Evolutionary conservation across 2,329 filamentous ascomycete species (phyloP), one percentile per base, ranked within the genome.

Genomic region (Aciculosporium take): DNA sequence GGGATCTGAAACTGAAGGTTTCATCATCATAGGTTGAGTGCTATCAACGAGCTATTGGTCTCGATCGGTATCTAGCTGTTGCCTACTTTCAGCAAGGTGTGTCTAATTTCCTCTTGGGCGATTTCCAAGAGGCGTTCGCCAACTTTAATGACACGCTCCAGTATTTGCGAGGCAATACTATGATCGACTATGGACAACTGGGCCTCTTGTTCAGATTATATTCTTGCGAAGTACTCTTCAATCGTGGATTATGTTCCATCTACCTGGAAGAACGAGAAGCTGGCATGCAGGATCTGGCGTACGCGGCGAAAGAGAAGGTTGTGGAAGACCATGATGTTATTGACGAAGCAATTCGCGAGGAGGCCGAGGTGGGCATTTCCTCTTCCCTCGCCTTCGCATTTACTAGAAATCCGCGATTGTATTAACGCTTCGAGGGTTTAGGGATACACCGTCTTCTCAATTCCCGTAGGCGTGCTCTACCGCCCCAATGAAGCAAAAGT

Each of bases 11-110:
- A 42, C 39, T 15, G 24, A 40, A 27, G 5, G 20, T 13, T 35
- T 31, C 24, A 23, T 35, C 24, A 29, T 29, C 10, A 15, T 40
- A 95, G 88, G 85, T 98, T 50, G 84, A 94, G 63, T 91, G 81
- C 63, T 98, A 95, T 60, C 88, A 95, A 66, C 79, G 84, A 58
- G 88, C 91, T 37, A 84, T 94, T 53, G 74, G 79, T 48, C 72
- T 95, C 43, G 91, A 98, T 56, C 84, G 91, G 58, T 98, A 96
- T 58, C 81, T 98, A 35, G 91, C 91, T 43, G 87, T 98, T 44
- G 89, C 91, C 45, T 96, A 96, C 61, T 98, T 98, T 61, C 91
- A 98, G 57, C 86, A 96, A 63, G 91, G 91, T 33, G 91, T 98
- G 15, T 96, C 91, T 42, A 98, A 96, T 60, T 98, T 98, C 62